Percentiles rank a stretch among this genome's conserved stretches.
These are phyloP conservation scores for Cordia subcordata DNA, from an alignment of 257 asterid species.

Conservation along the genomic window DNA sequence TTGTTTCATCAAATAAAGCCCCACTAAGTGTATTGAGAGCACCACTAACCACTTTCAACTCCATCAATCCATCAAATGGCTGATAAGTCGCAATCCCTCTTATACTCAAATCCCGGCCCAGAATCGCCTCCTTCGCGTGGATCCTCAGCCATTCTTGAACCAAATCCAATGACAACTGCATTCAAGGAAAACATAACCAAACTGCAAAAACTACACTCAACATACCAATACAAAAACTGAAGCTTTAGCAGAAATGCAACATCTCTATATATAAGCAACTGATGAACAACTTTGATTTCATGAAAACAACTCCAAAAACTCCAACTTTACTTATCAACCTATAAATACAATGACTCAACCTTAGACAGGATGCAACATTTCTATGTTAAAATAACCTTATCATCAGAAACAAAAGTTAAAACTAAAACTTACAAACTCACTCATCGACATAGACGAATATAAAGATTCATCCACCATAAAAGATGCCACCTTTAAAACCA, in stretches of 20 bases:
- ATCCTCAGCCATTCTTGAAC: slow-evolving; percentile 53
- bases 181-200: slow-evolving; percentile 2
- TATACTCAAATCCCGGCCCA: slow-evolving; percentile 30
- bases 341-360: not conserved
- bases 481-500: too few relatives aligned
- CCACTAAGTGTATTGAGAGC: not conserved
- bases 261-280: too few relatives aligned
- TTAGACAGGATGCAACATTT: too few relatives aligned
- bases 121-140: slow-evolving; percentile 31
- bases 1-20: not conserved
- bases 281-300: too few relatives aligned
- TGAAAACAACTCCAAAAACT: too few relatives aligned
- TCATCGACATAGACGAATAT: too few relatives aligned
- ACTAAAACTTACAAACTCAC: not conserved
- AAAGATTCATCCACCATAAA: too few relatives aligned
- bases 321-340: too few relatives aligned
- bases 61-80: slow-evolving; percentile 59
- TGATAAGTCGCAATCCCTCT: slow-evolving; percentile 42
- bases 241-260: too few relatives aligned
- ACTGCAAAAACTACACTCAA: slow-evolving; percentile 2
- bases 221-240: slow-evolving; percentile 1
- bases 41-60: slow-evolving; percentile 46
- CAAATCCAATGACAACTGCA: slow-evolving; percentile 46
- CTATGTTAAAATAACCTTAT: not conserved
- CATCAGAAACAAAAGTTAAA: not conserved